Base-by-base conservation (phyloP, 139 green algal species). In the Chlamydomonas applanata region DNA sequence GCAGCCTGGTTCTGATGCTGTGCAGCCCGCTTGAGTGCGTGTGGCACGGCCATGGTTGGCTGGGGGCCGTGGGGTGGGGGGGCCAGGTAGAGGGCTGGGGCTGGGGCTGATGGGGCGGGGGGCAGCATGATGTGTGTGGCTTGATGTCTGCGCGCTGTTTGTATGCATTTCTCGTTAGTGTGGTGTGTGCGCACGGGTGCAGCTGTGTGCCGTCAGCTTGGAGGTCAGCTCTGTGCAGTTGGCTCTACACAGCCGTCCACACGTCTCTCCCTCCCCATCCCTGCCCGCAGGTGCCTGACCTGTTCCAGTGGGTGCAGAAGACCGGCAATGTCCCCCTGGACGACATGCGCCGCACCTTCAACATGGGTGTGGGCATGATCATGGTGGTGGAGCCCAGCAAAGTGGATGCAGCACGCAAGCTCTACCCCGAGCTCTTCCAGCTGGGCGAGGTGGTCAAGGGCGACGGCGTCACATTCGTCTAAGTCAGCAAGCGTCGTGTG, bases 281-380 rank as follows among this genome's bases (percentile, higher is more conserved):
- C 40, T 11, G 40, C 40, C 40, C 40, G 73, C 74, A 72, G 30
- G 69, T 87, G 72, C 82, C 80, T 14, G 62, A 83, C 57, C 77
- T 92, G 27, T 91, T 88, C 74, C 74, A 83, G 69, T 91, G 86
- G 86, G 2, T 89, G 20, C 82, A 88, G 75, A 54, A 79, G 35
- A 64, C 73, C 4, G 86, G 85, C 66, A 91, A 91, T 34, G 89
- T 99, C 35, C 72, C 78, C 1, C 83, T 92, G 2, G 71, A 79
- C 2, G 96, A 99, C 85, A 99, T 99, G 95, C 92, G 92, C 76
- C 86, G 92, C 32, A 99, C 96, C 1, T 99, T 99, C 91, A 99
- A 99, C 89, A 94, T 97, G 89, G 95, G 95, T 17, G 86, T 99
- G 35, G 95, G 95, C 46, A 92, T 99, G 85, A 78, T 98, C 16